Evolutionary conservation across 768 basidiomycete species (phyloP), one percentile per base, ranked within the genome.

Genomic region (Suillus spraguei): DNA sequence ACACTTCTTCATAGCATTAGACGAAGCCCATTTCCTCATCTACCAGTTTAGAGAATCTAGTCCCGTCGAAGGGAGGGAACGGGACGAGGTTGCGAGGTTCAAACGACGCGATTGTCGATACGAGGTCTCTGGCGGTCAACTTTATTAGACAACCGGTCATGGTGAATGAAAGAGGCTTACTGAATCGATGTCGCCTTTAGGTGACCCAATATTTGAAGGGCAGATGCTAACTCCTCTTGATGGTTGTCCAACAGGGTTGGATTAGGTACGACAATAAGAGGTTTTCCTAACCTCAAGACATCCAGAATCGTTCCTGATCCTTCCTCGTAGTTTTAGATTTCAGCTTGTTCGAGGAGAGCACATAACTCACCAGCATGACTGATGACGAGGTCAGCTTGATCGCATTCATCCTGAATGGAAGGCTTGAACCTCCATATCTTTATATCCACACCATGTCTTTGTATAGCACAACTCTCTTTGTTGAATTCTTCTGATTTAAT

Each of bases 241-340:
- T 99, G 97, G 72, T 97, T 92, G 74, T 97, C 90, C 73, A 96
- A 83, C 36, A 99, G 79, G 0, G 92, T 90, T 49, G 88, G 80
- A 74, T 99, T 99, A 13, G 95, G 95, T 3, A 97, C 88, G 5
- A 92, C 90, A 66, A 99, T 89, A 66, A 99, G 79, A 8, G 86
- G 84, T 70, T 91, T 94, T 54, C 82, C 81, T 58, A 85, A 79
- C 38, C 95, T 82, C 55, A 98, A 80, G 11, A 89, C 93, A 52
- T 97, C 93, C 36, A 99, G 82, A 69, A 99, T 95, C 5, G 97
- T 97, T 13, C 97, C 97, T 24, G 97, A 91, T 60, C 97, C 97
- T 98, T 20, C 60, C 66, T 38, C 66, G 52, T 42, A 16, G 20
- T 38, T n/a, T 55, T 53, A 10, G 33, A 33, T 35, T 39, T 4